These are phyloP conservation scores for Vigna trinervia DNA, from an alignment of 306 rosid genomes.

Conservation along the genomic window DNA sequence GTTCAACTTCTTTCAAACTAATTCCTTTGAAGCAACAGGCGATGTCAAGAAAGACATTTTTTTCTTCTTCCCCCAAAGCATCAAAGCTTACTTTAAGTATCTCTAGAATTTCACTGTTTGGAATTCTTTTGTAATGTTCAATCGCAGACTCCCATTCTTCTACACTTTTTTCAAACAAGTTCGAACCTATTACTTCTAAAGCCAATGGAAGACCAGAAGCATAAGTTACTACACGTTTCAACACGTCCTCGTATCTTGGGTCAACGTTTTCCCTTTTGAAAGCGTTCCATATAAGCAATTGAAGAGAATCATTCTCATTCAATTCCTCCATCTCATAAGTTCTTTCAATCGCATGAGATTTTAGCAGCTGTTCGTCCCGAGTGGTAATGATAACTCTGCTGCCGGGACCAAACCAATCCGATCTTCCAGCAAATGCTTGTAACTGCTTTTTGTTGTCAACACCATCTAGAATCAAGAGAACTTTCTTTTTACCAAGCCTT, in stretches of 20 bases:
- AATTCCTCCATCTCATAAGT: not conserved
- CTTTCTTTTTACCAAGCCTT: slow-evolving; percentile 21
- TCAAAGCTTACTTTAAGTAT: too few species aligned
- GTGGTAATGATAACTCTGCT: not conserved
- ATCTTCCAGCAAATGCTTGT: not conserved
- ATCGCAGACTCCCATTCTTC: not conserved
- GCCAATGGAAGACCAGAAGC: not conserved
- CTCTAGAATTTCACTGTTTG: too few species aligned
- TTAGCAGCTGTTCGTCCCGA: not conserved
- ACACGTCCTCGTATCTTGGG: not conserved
- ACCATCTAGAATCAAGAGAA: not conserved
- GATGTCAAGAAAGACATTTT: too few species aligned
- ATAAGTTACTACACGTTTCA: not conserved
- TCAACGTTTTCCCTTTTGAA: not conserved
- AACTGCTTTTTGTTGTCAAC: not conserved
- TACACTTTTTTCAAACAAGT: not conserved
- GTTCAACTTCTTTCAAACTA: too few species aligned
- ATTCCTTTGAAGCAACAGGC: too few species aligned
- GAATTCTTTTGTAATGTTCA: too few species aligned
- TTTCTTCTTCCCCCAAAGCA: too few species aligned
- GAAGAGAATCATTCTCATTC: not conserved
- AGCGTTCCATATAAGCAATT: not conserved
- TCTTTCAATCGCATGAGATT: not conserved
- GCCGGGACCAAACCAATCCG: not conserved
- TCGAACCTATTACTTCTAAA: not conserved